Evolutionary conservation across 2,329 filamentous ascomycete species (phyloP).

Genomic region (Monosporascus sp.): DNA sequence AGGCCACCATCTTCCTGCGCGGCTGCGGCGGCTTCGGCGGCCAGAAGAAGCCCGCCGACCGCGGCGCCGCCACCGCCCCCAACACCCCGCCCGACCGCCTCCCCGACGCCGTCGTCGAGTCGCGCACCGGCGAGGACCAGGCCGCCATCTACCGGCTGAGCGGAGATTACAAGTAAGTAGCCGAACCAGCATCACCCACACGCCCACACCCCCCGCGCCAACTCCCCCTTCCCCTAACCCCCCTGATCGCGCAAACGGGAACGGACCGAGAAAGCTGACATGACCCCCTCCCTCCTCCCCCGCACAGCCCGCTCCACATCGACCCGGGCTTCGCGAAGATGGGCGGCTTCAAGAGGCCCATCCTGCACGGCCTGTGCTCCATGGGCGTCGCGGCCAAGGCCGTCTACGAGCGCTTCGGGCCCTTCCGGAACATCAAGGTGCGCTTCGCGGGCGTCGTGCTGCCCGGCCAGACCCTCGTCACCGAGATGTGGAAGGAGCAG

Average conservation of each 20-base stretch:
- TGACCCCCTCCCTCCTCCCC: background rate
- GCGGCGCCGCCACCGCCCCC: slow-evolving; percentile 73
- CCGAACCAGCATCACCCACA: too few relatives aligned
- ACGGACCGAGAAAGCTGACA: background rate
- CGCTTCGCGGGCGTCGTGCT: slow-evolving; percentile 81
- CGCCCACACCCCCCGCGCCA: background rate
- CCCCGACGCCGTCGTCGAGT: slow-evolving; percentile 79
- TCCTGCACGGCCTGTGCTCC: slow-evolving; percentile 94
- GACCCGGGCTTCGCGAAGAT: slow-evolving; percentile 92
- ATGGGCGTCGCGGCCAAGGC: slow-evolving; percentile 91
- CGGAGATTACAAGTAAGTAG: slow-evolving; percentile 75
- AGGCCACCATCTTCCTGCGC: slow-evolving; percentile 86
- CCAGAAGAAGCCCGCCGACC: slow-evolving; percentile 67
- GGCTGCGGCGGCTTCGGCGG: slow-evolving; percentile 90
- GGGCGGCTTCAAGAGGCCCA: slow-evolving; percentile 90
- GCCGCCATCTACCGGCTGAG: slow-evolving; percentile 89
- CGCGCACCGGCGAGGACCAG: slow-evolving; percentile 83
- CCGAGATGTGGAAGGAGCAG: slow-evolving; percentile 89
- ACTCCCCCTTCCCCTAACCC: background rate
- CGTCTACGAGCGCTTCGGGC: slow-evolving; percentile 76
- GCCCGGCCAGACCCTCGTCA: slow-evolving; percentile 83
- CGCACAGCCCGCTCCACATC: slow-evolving; percentile 75
- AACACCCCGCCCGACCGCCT: slow-evolving; percentile 73
- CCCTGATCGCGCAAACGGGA: background rate
- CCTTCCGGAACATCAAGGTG: slow-evolving; percentile 88